Evolutionary conservation across 1,284 basidiomycete genomes (phyloP).

Genomic region (Heterobasidion irregulare): DNA sequence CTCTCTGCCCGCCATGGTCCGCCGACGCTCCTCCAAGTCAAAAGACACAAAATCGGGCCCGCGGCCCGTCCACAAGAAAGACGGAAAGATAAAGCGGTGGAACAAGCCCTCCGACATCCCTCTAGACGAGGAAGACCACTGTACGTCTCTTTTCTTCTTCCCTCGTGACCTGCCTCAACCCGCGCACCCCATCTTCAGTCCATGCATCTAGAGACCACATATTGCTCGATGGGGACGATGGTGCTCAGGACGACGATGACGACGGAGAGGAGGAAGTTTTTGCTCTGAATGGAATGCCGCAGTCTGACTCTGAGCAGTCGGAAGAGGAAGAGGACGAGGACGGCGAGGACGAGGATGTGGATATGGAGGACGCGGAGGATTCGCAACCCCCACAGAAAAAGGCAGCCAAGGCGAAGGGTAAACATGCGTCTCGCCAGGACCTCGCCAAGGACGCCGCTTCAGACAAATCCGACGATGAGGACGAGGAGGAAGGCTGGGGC

Average conservation of each 20-base stretch:
- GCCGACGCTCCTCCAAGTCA: conserved; percentile 20
- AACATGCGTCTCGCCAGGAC: neutral
- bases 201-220: conserved; percentile 72
- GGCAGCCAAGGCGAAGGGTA: conserved; percentile 23
- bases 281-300: conserved; percentile 42
- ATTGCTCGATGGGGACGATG: conserved; percentile 50
- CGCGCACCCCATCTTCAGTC: conserved; percentile 31
- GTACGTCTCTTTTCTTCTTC: conserved; percentile 30
- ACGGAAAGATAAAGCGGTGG: conserved; percentile 54
- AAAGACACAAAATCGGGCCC: conserved; percentile 24
- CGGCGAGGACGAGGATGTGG: conserved; percentile 33
- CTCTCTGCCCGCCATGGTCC: conserved; percentile 16
- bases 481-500: conserved; percentile 75
- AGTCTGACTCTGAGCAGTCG: conserved; percentile 38
- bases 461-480: conserved; percentile 29
- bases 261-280: conserved; percentile 72
- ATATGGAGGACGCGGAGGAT: conserved; percentile 23
- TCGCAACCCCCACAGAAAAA: conserved; percentile 28
- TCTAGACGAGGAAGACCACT: conserved; percentile 69
- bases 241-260: conserved; percentile 26
- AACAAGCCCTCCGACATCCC: conserved; percentile 57
- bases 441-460: conserved; percentile 15
- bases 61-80: conserved; percentile 39
- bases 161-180: neutral
- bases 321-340: conserved; percentile 37